A percentile compares a stretch with the other conserved stretches of the same genome.
Conservation (phyloP, 331 rosid genomes). For the Acacia concinna region DNA sequence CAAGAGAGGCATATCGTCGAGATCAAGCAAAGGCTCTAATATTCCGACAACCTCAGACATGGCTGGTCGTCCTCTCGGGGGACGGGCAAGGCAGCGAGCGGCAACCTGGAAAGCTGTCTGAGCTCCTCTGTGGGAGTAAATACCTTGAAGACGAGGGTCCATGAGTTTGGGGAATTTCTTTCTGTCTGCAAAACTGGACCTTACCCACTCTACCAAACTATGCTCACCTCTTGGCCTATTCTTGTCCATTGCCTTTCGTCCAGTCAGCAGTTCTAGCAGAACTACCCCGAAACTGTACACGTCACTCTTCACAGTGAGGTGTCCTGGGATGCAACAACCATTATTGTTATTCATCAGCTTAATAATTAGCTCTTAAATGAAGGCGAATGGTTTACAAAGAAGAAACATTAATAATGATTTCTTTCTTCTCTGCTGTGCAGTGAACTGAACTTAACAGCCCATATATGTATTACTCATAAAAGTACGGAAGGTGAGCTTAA, state of each 20-base stretch:
- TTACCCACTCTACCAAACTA: constrained; percentile 57
- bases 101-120: constrained; percentile 46
- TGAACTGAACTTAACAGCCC: too few relatives aligned
- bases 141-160: constrained; percentile 59
- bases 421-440: too few relatives aligned
- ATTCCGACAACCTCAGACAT: constrained; percentile 62
- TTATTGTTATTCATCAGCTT: too few relatives aligned
- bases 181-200: constrained; percentile 31
- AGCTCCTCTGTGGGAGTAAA: constrained; percentile 49
- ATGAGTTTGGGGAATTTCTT: constrained; percentile 29
- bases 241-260: constrained; percentile 52
- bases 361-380: too few relatives aligned
- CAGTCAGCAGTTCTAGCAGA: constrained; percentile 57
- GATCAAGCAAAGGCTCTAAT: constrained; percentile 34
- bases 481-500: too few relatives aligned
- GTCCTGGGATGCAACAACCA: constrained; percentile 42
- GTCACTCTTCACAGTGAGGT: constrained; percentile 58
- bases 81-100: constrained; percentile 36
- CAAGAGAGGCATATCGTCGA: constrained; percentile 29
- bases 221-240: constrained; percentile 35
- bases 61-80: constrained; percentile 55
- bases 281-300: constrained; percentile 73
- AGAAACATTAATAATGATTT: too few relatives aligned
- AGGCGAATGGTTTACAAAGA: too few relatives aligned
- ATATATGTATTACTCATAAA: too few relatives aligned